Percentiles rank a stretch among this genome's conserved stretches.
Evolutionary conservation across 1,284 basidiomycete species (phyloP).

Genomic region (Apiotrichum veenhuisii): DNA sequence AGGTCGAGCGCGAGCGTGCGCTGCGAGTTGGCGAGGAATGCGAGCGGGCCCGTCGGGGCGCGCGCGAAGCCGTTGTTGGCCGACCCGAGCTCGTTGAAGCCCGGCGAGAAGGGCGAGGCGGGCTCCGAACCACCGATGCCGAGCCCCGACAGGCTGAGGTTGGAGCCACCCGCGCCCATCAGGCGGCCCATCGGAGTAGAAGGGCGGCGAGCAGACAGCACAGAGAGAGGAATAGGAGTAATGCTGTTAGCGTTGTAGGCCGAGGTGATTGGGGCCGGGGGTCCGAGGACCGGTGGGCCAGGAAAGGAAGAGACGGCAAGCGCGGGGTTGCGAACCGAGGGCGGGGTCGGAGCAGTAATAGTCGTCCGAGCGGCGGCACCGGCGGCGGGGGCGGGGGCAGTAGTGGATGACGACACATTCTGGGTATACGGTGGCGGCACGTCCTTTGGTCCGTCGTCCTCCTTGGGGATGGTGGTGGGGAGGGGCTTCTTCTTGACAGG

Average conservation of each 20-base stretch:
- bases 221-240: background rate
- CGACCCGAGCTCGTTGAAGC: background rate
- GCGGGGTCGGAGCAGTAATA: background rate
- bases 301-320: no score
- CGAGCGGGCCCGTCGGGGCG: background rate
- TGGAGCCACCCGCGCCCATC: background rate
- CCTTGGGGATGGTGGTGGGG: background rate
- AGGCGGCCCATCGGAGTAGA: slow-evolving; percentile 2
- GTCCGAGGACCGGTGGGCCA: background rate
- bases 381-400: background rate
- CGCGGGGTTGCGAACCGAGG: background rate
- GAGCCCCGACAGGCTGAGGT: background rate
- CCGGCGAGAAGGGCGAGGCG: slow-evolving; percentile 1
- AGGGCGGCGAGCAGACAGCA: background rate
- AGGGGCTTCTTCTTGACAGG: no score
- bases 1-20: background rate
- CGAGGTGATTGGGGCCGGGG: background rate
- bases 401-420: background rate
- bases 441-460: background rate
- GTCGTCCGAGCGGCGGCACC: background rate
- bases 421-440: background rate
- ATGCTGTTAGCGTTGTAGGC: background rate
- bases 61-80: background rate
- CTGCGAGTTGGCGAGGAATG: slow-evolving; percentile 2
- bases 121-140: background rate